Base-by-base conservation (phyloP, 345 rosid genomes). In the Geranium rotundifolium region DNA sequence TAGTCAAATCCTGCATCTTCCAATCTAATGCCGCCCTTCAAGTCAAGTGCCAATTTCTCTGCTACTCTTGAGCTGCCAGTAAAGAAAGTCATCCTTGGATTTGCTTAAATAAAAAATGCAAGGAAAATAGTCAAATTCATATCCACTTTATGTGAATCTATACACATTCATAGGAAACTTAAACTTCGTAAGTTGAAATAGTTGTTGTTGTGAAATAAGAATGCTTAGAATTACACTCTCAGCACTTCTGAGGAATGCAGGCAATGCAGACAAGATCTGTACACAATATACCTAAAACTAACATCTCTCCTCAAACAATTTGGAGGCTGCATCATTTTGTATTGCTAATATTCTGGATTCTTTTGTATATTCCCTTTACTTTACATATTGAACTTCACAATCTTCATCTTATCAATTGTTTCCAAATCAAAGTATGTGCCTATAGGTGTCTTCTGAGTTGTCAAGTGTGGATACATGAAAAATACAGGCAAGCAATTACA, bases 1-100 rank as follows among this genome's bases (percentile, higher is more conserved):
- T 97, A 93, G 79, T 93, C 97, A 79, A 90, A 93, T 65, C 99
- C 97, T 16, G 99, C 99, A 74, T 93, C 99, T 88, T 93, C 99
- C 70, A 93, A 67, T 76, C 88, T 93, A 70, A 93, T 69, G 16
- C 89, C 81, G 56, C 97, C 99, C 64, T 85, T 88, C 52, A 93
- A 82, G 69, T 93, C 99, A 68, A 75, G 78, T 65, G 97, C 99
- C 78, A 93, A 79, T 72, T 90, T 93, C 57, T 93, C 97, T 12
- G 99, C 99, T 14, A 93, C 82, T 72, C 95, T 86, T 31, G 99
- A 93, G 80, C 99, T 93, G 46, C 99, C 99, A 0, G 99, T 90
- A 73, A 93, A 93, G 68, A 93, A 95, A 34, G 96, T 90, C 99
- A 93, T 93, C 31, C 83, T 76, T 52, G 99, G 99, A 68, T 86